These are phyloP conservation scores for Phellinidium pouzarii DNA, from an alignment of 1,284 basidiomycete species.

Conservation along the genomic window DNA sequence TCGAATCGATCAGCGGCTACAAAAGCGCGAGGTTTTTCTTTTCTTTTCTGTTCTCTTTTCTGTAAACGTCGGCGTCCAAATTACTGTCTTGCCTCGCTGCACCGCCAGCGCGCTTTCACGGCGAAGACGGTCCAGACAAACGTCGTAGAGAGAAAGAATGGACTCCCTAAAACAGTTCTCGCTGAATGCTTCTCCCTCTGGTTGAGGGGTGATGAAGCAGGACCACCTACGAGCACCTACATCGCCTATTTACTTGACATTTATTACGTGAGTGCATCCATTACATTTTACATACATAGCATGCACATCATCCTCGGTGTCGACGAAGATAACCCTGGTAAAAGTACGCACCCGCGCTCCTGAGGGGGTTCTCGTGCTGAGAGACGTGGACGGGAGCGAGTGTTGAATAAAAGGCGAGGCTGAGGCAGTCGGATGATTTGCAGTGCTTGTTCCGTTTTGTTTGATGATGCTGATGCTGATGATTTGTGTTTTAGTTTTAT, in stretches of 20 bases:
- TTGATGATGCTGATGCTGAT: too few relatives aligned
- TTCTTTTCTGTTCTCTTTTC: too few relatives aligned
- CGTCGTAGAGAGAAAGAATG: slow-evolving; percentile 62
- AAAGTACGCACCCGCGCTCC: slow-evolving; percentile 63
- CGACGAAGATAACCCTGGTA: slow-evolving; percentile 83
- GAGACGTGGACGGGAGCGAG: slow-evolving; percentile 45
- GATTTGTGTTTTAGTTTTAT: too few relatives aligned
- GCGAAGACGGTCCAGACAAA: slow-evolving; percentile 81
- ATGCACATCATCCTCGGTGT: slow-evolving; percentile 31
- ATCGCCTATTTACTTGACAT: slow-evolving; percentile 25
- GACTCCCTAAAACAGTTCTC: slow-evolving; percentile 81
- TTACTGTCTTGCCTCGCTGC: slow-evolving; percentile 64
- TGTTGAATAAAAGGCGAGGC: slow-evolving; percentile 83
- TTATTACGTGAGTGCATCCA: slow-evolving; percentile 21
- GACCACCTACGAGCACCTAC: slow-evolving; percentile 80
- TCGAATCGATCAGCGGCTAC: background rate
- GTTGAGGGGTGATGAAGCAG: slow-evolving; percentile 82
- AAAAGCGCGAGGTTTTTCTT: background rate
- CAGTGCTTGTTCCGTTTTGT: too few relatives aligned
- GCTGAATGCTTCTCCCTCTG: slow-evolving; percentile 80
- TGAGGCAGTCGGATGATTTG: slow-evolving; percentile 39
- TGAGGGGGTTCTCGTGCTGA: slow-evolving; percentile 24
- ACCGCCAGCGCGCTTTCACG: slow-evolving; percentile 31
- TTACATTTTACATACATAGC: slow-evolving; percentile 2
- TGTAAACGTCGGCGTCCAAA: slow-evolving; percentile 57